phyloP scores from a whole-genome alignment of 768 basidiomycete species.

The Baorangia bicolor region DNA sequence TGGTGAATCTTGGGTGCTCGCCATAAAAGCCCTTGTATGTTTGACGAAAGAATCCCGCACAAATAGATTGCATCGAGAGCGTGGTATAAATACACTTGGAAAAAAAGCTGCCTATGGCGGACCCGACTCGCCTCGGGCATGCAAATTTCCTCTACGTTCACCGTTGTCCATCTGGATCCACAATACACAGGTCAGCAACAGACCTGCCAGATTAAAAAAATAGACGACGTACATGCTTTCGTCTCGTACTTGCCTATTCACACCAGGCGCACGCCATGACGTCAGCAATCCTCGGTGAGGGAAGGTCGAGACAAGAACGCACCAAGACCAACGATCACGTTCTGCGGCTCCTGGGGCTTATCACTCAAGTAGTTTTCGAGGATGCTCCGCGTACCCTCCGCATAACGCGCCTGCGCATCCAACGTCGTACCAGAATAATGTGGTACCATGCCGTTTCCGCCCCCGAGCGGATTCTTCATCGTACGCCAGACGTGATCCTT shows the following conservation, averaged over 20 bases:
- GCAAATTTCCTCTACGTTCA: not conserved
- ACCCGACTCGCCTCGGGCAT: not conserved
- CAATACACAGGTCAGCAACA: not conserved
- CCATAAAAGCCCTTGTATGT: too few relatives aligned
- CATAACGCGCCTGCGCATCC: slow-evolving; percentile 86
- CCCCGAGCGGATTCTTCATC: slow-evolving; percentile 75
- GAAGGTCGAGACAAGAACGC: slow-evolving; percentile 26
- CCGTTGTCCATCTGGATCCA: not conserved
- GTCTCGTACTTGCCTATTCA: slow-evolving; percentile 42
- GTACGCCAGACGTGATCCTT: slow-evolving; percentile 83
- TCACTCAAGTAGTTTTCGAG: slow-evolving; percentile 65
- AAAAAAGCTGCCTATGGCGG: not conserved
- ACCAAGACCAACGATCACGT: slow-evolving; percentile 32
- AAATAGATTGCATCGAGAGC: not conserved
- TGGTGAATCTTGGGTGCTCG: too few relatives aligned
- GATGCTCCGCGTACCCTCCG: slow-evolving; percentile 65
- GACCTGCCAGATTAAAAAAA: not conserved
- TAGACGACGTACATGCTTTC: not conserved
- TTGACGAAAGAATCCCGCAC: not conserved
- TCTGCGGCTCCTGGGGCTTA: slow-evolving; percentile 68
- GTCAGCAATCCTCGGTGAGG: not conserved
- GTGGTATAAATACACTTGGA: not conserved
- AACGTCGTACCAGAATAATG: slow-evolving; percentile 87
- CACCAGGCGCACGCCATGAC: too few relatives aligned
- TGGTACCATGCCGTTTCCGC: slow-evolving; percentile 86